Evolutionary conservation across 345 rosid species (phyloP).

Genomic region (Eucalyptus regnans): DNA sequence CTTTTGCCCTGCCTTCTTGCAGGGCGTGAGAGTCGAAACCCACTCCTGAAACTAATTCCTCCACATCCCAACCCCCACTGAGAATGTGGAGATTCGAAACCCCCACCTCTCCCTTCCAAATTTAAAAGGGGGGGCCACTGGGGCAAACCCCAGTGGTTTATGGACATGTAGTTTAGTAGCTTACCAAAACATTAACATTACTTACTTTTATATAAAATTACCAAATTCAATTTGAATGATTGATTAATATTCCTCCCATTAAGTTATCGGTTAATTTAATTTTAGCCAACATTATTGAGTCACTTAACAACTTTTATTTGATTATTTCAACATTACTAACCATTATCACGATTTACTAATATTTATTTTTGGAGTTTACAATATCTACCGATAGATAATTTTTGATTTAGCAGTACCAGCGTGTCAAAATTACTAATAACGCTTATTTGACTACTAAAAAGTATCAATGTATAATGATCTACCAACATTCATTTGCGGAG

Average conservation of each 20-base stretch:
- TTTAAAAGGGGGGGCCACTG: too few species aligned
- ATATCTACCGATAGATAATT: not conserved
- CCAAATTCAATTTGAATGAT: not conserved
- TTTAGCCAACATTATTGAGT: not conserved
- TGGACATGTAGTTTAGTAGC: not conserved
- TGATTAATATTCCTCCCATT: not conserved
- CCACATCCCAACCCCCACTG: too few species aligned
- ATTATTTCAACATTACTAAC: not conserved
- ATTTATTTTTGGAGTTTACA: not conserved
- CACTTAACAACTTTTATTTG: not conserved
- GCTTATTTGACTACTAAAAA: not conserved
- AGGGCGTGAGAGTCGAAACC: too few species aligned
- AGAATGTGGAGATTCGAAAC: too few species aligned
- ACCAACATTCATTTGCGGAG: not conserved
- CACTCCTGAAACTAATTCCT: too few species aligned
- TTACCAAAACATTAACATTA: not conserved
- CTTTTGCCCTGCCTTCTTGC: too few species aligned
- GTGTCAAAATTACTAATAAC: not conserved
- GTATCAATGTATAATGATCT: not conserved
- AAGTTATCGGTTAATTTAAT: not conserved
- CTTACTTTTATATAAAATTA: not conserved
- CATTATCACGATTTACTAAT: not conserved
- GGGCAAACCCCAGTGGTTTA: too few species aligned
- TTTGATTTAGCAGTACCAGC: not conserved
- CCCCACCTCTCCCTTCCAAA: too few species aligned